A percentile compares a stretch with the other conserved stretches of the same genome.
Conservation (phyloP, 805 yeast genomes). For the Pichia membranifaciens region DNA sequence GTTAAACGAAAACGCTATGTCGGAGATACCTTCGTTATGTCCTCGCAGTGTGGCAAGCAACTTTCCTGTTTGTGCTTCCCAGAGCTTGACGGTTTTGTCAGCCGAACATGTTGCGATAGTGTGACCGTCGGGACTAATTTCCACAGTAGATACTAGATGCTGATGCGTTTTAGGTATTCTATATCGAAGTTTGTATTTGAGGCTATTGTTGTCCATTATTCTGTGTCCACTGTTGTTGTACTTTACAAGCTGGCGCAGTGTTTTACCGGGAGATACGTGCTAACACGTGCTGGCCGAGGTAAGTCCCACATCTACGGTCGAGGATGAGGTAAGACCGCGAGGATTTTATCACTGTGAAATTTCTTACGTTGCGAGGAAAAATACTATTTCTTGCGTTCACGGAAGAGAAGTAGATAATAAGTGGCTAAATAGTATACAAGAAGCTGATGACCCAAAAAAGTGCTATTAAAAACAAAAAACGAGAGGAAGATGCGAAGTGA, state of each 20-base stretch:
- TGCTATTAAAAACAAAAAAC: background rate
- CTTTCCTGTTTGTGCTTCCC: slow-evolving; percentile 37
- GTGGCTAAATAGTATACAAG: background rate
- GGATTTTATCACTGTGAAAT: too few species aligned
- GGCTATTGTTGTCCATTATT: too few species aligned
- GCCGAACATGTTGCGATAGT: slow-evolving; percentile 53
- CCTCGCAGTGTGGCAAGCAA: slow-evolving; percentile 39
- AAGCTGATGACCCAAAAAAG: background rate
- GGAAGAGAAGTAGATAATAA: background rate
- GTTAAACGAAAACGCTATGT: slow-evolving; percentile 73
- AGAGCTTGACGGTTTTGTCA: slow-evolving; percentile 54
- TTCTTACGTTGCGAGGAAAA: too few species aligned
- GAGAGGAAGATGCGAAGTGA: background rate
- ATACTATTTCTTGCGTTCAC: too few species aligned
- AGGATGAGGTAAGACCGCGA: too few species aligned
- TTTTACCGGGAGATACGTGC: too few species aligned
- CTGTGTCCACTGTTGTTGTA: too few species aligned
- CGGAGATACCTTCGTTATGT: slow-evolving; percentile 69
- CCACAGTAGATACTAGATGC: slow-evolving; percentile 38
- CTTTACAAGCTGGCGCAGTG: too few species aligned
- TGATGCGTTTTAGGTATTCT: slow-evolving; percentile 13
- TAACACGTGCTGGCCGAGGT: too few species aligned
- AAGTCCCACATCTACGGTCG: too few species aligned
- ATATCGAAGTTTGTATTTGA: slow-evolving; percentile 14
- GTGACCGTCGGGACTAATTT: slow-evolving; percentile 57